These are phyloP conservation scores for Phlegmacium glaucopus DNA, from an alignment of 768 basidiomycete genomes.

Conservation along the genomic window DNA sequence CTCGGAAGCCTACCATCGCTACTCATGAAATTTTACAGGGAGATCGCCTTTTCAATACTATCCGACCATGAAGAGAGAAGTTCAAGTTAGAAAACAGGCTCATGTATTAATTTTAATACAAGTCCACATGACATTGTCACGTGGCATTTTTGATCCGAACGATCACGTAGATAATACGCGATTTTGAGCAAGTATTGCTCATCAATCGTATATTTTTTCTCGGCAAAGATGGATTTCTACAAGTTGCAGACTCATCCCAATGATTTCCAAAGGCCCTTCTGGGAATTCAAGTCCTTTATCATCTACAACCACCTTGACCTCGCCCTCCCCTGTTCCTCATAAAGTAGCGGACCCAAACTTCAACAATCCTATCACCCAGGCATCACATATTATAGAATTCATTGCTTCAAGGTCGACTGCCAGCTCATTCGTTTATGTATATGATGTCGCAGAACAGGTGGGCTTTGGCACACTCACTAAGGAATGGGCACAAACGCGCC, in stretches of 20 bases:
- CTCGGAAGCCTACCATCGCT: background rate
- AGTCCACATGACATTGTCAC: too few species aligned
- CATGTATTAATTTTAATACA: too few species aligned
- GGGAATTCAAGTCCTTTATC: conserved; percentile 39
- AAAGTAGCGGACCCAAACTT: conserved; percentile 20
- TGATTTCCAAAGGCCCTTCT: conserved; percentile 24
- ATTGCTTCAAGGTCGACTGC: conserved; percentile 52
- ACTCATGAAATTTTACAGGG: conserved; percentile 48
- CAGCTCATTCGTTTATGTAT: conserved; percentile 73
- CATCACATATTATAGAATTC: conserved; percentile 67
- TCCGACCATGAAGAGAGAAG: conserved; percentile 17
- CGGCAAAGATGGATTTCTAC: conserved; percentile 15
- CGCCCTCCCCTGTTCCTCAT: conserved; percentile 30
- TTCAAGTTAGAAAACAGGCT: too few species aligned
- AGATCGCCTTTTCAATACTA: conserved; percentile 80
- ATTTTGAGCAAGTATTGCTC: conserved; percentile 40
- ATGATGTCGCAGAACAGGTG: conserved; percentile 80
- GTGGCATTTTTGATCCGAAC: background rate
- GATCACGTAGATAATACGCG: conserved; percentile 35
- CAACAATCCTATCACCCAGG: conserved; percentile 46
- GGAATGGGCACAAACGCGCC: conserved; percentile 48
- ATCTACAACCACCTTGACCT: conserved; percentile 35
- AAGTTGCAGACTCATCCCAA: conserved; percentile 10
- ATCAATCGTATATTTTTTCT: conserved; percentile 17
- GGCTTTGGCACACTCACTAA: conserved; percentile 77